Evolutionary conservation across 345 rosid species (phyloP), one percentile per base, ranked within the genome.

Genomic region (Gossypium thurberi): DNA sequence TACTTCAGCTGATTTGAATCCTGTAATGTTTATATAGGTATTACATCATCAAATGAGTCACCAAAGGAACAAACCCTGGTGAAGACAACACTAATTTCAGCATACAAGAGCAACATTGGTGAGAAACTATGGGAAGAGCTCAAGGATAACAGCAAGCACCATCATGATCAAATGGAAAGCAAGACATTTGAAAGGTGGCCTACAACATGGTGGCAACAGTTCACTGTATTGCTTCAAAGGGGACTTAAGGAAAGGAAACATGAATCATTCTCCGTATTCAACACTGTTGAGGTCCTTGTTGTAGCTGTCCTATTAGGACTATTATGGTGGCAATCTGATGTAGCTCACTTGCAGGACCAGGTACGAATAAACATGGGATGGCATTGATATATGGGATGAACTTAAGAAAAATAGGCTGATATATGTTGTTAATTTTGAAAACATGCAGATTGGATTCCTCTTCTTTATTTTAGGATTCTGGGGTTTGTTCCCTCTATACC

Each of bases 391-490:
- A n/a, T 53, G 59, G 59, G 20, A 55, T 55, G 59, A 18, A 0
- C 59, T n/a, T 55, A 20, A 8, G 26, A 52, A 52, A 33, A 42
- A 47, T 13, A 46, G n/a, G 6, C 9, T 64, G 14, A 64, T 10
- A 8, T 44, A 8, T 60, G 10, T 60, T 13, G 33, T 63, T 62
- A 14, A 44, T 58, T 52, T 4, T 55, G 37, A 37, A 60, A 8
- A 10, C 17, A 0, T 82, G 81, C 88, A 95, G 94, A 84, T 91
- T 26, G 94, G 96, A 42, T 77, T 91, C 1, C 81, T 92, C 56
- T 92, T 89, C 90, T 95, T 92, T 76, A 69, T 70, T 37, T 75
- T 87, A 12, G 83, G 85, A 28, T 91, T 91, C 17, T 90, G 94
- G 91, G 88, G 83, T 1, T 82, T 89, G 81, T 87, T 81, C 81